phyloP scores from a whole-genome alignment of 176 grass and related monocot genomes.

The Oryza brachyantha region DNA sequence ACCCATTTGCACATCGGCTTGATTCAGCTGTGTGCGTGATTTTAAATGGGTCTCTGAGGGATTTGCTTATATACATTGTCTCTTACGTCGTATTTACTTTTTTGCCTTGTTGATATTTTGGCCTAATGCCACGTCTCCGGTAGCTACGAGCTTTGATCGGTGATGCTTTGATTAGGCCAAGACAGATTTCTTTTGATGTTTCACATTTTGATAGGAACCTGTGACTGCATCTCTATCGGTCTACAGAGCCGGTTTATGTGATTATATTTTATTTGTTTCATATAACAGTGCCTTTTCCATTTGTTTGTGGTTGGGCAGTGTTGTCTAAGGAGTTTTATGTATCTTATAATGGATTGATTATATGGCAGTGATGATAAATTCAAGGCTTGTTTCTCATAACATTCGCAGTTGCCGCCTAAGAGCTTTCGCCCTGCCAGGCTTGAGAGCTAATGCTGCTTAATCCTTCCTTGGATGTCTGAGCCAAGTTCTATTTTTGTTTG shows the following conservation, averaged over 20 bases:
- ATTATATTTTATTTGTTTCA: slow-evolving; percentile 34
- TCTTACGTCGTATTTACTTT: neutral
- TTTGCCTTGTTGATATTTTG: neutral
- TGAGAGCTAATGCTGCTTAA: slow-evolving; percentile 48
- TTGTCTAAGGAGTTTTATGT: no score
- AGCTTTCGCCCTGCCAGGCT: slow-evolving; percentile 51
- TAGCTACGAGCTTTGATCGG: slow-evolving; percentile 56
- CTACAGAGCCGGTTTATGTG: slow-evolving; percentile 77
- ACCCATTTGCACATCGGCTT: neutral
- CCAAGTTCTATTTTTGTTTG: neutral
- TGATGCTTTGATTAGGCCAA: slow-evolving; percentile 75
- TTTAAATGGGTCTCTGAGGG: slow-evolving; percentile 86
- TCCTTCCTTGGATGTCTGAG: slow-evolving; percentile 63
- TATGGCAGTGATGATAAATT: slow-evolving; percentile 32
- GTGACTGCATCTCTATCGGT: slow-evolving; percentile 42
- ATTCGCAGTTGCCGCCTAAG: slow-evolving; percentile 56
- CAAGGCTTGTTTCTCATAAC: slow-evolving; percentile 63
- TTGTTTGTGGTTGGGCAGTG: neutral
- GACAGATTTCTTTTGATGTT: slow-evolving; percentile 27
- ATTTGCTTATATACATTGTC: neutral
- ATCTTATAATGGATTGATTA: no score
- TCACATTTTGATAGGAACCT: slow-evolving; percentile 94
- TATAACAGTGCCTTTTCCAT: neutral
- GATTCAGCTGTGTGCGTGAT: slow-evolving; percentile 70
- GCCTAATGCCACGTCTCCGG: slow-evolving; percentile 70